Evolutionary conservation across 495 filamentous ascomycete genomes (phyloP), one percentile per base, ranked within the genome.

Genomic region (Aspergillus egyptiacus): DNA sequence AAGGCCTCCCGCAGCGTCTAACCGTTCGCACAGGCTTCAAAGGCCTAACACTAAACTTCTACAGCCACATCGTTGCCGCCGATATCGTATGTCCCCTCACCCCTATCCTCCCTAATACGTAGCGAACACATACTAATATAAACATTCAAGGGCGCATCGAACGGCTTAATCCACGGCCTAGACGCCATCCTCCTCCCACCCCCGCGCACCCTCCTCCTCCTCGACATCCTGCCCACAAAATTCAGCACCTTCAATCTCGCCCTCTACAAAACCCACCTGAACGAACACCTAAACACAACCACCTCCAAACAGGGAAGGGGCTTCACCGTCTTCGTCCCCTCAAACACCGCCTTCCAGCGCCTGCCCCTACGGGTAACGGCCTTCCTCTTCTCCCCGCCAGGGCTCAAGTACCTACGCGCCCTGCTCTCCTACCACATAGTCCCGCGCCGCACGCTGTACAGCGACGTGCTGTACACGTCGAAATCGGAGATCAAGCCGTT

Each of bases 131-230:
- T 19, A 33, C 27, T 50, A 42, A 42, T 17, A n/a, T n/a, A n/a
- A 27, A 28, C 28, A 37, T 35, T 42, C 13, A 2, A 80, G 74
- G 71, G 73, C 56, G 76, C 69, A 24, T 77, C 76, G 35, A 95
- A 95, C 66, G 90, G 90, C 40, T 67, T 93, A 6, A 79, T 95
- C 61, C 89, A 95, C 70, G 82, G 75, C 46, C 62, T 95, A 45
- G 77, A 87, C 67, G 66, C 60, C 47, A 67, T 91, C 46, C 75
- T 96, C 23, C 54, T 91, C 23, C 89, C 87, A 7, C 91, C 90
- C 9, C 84, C 85, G 0, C 62, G 66, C 0, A 72, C 74, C 13
- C 61, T 73, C 28, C 71, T 72, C 4, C 69, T 87, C 7, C 71
- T 95, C 53, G 70, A 82, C 18, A 64, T 86, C 17, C 67, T 91